Conservation (phyloP, 768 basidiomycete species). For the Leccinum truebloodii region DNA sequence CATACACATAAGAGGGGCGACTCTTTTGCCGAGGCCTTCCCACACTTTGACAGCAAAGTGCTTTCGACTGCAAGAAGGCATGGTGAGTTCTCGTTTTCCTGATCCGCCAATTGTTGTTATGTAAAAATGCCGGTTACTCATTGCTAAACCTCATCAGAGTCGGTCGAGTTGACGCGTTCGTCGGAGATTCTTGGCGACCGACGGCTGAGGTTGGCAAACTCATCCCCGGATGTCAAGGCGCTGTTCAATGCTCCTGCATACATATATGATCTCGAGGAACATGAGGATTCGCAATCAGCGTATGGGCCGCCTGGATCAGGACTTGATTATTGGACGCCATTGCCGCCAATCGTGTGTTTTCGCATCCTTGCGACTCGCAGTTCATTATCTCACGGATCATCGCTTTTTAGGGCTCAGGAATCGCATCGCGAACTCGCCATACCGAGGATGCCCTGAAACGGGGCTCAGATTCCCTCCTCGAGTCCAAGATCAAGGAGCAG, state of each 20-base stretch:
- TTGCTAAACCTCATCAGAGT: constrained; percentile 47
- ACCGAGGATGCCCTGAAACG: constrained; percentile 78
- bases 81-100: constrained; percentile 39
- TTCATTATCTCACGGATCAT: constrained; percentile 22
- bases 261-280: constrained; percentile 77
- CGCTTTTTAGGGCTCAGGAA: constrained; percentile 58
- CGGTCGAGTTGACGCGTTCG: constrained; percentile 68
- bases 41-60: constrained; percentile 95
- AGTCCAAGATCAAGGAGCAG: constrained; percentile 82
- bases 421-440: constrained; percentile 66
- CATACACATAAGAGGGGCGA: constrained; percentile 85
- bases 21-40: constrained; percentile 93
- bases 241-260: constrained; percentile 87
- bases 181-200: constrained; percentile 68
- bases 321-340: constrained; percentile 74
- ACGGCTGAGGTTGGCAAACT: constrained; percentile 79
- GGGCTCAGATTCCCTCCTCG: constrained; percentile 80
- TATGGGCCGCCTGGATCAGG: constrained; percentile 53
- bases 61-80: constrained; percentile 75
- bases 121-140: constrained; percentile 1
- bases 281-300: constrained; percentile 60
- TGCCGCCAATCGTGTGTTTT: constrained; percentile 69
- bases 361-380: constrained; percentile 5
- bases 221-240: constrained; percentile 94
- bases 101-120: constrained; percentile 35